These are phyloP conservation scores for Rachicladosporium sp. DNA, from an alignment of 2,329 filamentous ascomycete species.

Conservation along the genomic window DNA sequence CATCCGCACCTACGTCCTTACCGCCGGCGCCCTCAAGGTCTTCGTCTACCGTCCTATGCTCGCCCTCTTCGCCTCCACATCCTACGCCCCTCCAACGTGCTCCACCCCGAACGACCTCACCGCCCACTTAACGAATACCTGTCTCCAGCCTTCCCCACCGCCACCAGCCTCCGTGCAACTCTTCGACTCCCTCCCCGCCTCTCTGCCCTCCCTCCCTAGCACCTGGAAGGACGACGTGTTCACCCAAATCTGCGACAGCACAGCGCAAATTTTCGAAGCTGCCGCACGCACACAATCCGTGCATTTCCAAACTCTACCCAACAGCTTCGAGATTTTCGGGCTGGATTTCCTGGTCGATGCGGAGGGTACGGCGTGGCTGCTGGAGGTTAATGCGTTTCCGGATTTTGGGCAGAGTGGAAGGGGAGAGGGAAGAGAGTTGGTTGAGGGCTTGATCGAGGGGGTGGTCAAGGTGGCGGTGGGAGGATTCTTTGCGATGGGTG, in stretches of 20 bases:
- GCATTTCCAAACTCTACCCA: constrained; percentile 81
- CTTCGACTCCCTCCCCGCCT: constrained; percentile 57
- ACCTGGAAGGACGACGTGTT: constrained; percentile 52
- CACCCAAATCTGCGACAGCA: constrained; percentile 58
- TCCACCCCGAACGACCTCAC: constrained; percentile 43
- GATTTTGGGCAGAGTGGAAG: constrained; percentile 84
- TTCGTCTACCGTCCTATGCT: constrained; percentile 88
- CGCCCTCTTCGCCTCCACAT: constrained; percentile 70
- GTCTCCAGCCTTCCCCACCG: constrained; percentile 52
- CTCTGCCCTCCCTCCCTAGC: constrained; percentile 15
- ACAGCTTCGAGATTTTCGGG: constrained; percentile 86
- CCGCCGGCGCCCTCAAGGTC: constrained; percentile 62
- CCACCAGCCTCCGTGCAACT: constrained; percentile 54
- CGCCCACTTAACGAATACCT: constrained; percentile 88
- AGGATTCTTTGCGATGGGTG: too few species aligned
- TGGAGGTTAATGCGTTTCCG: constrained; percentile 93
- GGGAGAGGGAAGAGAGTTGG: constrained; percentile 54
- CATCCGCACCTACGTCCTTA: constrained; percentile 81
- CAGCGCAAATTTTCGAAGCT: constrained; percentile 72
- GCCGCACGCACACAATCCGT: constrained; percentile 72
- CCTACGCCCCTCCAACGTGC: constrained; percentile 53
- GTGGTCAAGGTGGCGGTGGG: too few species aligned
- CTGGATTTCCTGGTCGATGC: constrained; percentile 77
- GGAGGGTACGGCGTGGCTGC: constrained; percentile 53
- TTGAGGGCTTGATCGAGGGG: constrained; percentile 64